Evolutionary conservation across 1,139 yeast genomes (phyloP).

Genomic region (Komagataea norvegica): DNA sequence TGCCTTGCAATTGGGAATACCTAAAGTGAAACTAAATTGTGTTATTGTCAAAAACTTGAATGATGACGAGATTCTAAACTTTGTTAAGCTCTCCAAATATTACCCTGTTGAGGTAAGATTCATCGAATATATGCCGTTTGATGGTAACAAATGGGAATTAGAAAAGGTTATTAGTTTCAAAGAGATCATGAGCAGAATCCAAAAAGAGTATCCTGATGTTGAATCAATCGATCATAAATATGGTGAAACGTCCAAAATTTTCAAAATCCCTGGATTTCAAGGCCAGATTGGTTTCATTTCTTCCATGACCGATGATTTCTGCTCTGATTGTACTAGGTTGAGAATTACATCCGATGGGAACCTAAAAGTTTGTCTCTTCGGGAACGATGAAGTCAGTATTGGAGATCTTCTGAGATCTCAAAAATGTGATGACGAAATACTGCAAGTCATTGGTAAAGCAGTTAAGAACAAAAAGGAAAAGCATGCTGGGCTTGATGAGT

Average conservation of each 20-base stretch:
- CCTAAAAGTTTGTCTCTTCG: constrained; percentile 47
- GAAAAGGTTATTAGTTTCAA: constrained; percentile 39
- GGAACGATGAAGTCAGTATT: constrained; percentile 44
- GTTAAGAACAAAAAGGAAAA: constrained; percentile 41
- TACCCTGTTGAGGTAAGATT: constrained; percentile 43
- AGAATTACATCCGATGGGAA: constrained; percentile 49
- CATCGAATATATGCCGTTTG: constrained; percentile 53
- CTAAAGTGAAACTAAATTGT: constrained; percentile 41
- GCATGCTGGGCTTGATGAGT: constrained; percentile 45
- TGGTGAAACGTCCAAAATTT: constrained; percentile 47
- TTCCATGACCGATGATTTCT: constrained; percentile 48
- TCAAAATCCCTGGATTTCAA: constrained; percentile 33
- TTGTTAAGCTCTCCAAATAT: constrained; percentile 37
- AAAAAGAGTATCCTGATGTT: constrained; percentile 24
- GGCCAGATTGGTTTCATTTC: constrained; percentile 48
- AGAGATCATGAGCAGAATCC: constrained; percentile 36
- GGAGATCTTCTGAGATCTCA: constrained; percentile 37
- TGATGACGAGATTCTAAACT: constrained; percentile 45
- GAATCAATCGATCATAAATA: constrained; percentile 24
- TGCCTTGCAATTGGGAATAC: constrained; percentile 40
- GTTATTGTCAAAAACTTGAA: constrained; percentile 46
- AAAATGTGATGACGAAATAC: constrained; percentile 30
- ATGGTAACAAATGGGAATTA: constrained; percentile 45
- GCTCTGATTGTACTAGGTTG: constrained; percentile 44
- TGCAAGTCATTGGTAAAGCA: constrained; percentile 38